Evolutionary conservation across 23 red algal species (phyloP).

Genomic region (Gracilaria gracilis): DNA sequence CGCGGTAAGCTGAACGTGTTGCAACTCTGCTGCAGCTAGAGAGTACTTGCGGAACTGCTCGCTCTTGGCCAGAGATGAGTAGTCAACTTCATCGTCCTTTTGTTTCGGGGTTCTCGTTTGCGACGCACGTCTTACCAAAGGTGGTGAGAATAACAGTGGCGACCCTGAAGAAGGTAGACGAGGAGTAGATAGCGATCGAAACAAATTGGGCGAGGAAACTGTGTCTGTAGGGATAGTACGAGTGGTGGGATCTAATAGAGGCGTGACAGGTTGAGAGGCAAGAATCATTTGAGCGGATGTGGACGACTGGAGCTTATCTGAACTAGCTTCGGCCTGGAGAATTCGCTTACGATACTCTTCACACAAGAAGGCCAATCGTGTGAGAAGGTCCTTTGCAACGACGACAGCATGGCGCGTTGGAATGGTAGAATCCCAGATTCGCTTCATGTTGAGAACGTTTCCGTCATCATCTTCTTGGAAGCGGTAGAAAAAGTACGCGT

Average conservation of each 20-base stretch:
- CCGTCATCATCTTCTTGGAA: conserved; percentile 99
- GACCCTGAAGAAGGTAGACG: neutral
- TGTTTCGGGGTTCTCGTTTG: neutral
- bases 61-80: conserved; percentile 70
- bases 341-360: conserved; percentile 86
- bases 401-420: conserved; percentile 77
- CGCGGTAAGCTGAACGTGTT: conserved; percentile 81
- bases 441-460: conserved; percentile 97
- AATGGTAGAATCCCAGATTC: conserved; percentile 87
- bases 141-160: conserved; percentile 13
- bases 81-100: conserved; percentile 84
- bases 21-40: conserved; percentile 89
- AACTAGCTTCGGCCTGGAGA: conserved; percentile 32
- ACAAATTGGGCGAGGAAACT: neutral
- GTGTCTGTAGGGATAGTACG: neutral
- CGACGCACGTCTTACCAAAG: conserved; percentile 9
- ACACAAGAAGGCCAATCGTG: conserved; percentile 87
- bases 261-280: conserved; percentile 1
- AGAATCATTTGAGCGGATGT: neutral
- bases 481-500: conserved; percentile 92
- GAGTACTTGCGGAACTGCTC: conserved; percentile 88
- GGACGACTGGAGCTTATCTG: neutral
- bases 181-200: conserved; percentile 23
- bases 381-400: conserved; percentile 89
- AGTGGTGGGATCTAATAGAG: conserved; percentile 11